Percentiles rank a stretch among this genome's conserved stretches.
These are phyloP conservation scores for Lignosus rhinocerotis DNA, from an alignment of 1,284 basidiomycete species.

Conservation along the genomic window DNA sequence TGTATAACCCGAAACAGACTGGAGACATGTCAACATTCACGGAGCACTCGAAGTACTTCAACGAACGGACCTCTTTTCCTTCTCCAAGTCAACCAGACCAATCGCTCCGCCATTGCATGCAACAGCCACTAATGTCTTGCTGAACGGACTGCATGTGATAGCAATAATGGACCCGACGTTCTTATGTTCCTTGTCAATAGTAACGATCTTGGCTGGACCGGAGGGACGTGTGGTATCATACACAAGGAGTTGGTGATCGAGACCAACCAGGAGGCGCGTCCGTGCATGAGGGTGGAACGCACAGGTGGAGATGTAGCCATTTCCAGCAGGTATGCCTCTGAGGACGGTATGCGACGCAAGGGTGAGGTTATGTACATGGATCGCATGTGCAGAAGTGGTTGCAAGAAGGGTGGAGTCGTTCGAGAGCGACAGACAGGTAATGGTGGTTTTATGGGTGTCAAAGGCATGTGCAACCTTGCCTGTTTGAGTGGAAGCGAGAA, in stretches of 20 bases:
- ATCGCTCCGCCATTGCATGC: conserved; percentile 55
- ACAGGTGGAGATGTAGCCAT: conserved; percentile 44
- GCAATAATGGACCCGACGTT: conserved; percentile 46
- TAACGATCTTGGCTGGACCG: conserved; percentile 51
- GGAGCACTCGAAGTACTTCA: not conserved
- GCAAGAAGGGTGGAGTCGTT: conserved; percentile 59
- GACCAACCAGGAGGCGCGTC: conserved; percentile 55
- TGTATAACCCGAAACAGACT: conserved; percentile 59
- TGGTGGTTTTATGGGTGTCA: conserved; percentile 54
- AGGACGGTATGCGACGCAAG: conserved; percentile 52
- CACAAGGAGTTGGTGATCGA: conserved; percentile 53
- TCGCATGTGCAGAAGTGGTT: conserved; percentile 49
- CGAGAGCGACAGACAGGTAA: conserved; percentile 57
- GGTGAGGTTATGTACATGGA: conserved; percentile 62
- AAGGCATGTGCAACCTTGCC: conserved; percentile 57
- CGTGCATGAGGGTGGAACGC: conserved; percentile 61
- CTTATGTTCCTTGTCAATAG: conserved; percentile 48
- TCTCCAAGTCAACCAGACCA: conserved; percentile 66
- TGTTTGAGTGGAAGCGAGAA: conserved; percentile 60
- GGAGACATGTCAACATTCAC: not conserved
- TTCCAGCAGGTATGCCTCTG: conserved; percentile 45
- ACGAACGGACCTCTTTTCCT: conserved; percentile 62
- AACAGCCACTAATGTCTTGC: conserved; percentile 64
- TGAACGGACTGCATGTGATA: conserved; percentile 68
- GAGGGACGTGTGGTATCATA: conserved; percentile 64